phyloP scores from a whole-genome alignment of 768 basidiomycete genomes.

The Omphalotus guepiniiformis region DNA sequence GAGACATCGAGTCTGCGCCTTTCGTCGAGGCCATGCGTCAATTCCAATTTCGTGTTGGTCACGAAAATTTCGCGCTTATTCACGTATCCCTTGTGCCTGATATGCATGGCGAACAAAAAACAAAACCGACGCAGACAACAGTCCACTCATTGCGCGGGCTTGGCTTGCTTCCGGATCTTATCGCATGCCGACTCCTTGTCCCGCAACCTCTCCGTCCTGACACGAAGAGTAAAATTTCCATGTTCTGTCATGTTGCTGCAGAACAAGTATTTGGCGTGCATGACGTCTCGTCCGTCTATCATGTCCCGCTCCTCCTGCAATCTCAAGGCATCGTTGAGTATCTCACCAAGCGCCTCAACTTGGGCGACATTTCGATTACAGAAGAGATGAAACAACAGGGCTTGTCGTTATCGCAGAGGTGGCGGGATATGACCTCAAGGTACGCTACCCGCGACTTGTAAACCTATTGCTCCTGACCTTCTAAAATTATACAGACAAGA shows the following conservation, averaged over 20 bases:
- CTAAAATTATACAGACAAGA: slow-evolving; percentile 66
- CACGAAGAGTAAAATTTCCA: slow-evolving; percentile 94
- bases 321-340: slow-evolving; percentile 90
- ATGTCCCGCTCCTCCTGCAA: slow-evolving; percentile 88
- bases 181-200: slow-evolving; percentile 86
- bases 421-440: slow-evolving; percentile 84
- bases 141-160: slow-evolving; percentile 91
- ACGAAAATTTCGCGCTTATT: slow-evolving; percentile 94
- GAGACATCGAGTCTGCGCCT: slow-evolving; percentile 97
- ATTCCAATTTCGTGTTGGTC: slow-evolving; percentile 97
- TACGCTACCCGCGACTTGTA: slow-evolving; percentile 36
- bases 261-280: slow-evolving; percentile 94
- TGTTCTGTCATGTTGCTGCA: slow-evolving; percentile 95
- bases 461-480: too few species aligned
- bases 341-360: slow-evolving; percentile 76
- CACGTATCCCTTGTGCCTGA: slow-evolving; percentile 98
- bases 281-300: slow-evolving; percentile 95
- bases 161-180: slow-evolving; percentile 90
- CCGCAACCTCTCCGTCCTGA: slow-evolving; percentile 76
- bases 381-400: slow-evolving; percentile 60
- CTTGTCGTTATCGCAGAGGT: slow-evolving; percentile 58
- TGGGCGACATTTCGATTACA: slow-evolving; percentile 52
- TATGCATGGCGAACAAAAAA: slow-evolving; percentile 98
- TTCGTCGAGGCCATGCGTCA: slow-evolving; percentile 99
- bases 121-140: slow-evolving; percentile 97